Evolutionary conservation across 805 yeast genomes (phyloP).

Genomic region (Starmerella davenportii): DNA sequence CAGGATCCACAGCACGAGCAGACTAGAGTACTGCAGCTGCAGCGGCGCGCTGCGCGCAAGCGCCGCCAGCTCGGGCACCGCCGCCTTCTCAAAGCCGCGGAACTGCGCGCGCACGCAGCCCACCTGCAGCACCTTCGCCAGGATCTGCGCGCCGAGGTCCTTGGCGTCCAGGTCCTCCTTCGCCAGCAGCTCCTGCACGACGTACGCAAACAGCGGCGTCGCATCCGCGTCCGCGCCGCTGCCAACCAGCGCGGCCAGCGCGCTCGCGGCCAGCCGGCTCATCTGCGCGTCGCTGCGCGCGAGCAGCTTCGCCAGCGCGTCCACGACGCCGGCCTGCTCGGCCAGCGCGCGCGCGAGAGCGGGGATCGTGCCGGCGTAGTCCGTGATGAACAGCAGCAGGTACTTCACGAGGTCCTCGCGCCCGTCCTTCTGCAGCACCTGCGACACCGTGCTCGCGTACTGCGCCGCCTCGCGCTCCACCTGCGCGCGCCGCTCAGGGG

Average conservation of each 20-base stretch:
- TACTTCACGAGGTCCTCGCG: conserved; percentile 53
- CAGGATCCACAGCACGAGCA: conserved; percentile 68
- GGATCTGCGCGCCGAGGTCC: conserved; percentile 45
- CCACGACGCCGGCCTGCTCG: conserved; percentile 29
- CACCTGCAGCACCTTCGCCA: conserved; percentile 40
- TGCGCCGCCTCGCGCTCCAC: conserved; percentile 27
- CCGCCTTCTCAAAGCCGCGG: conserved; percentile 29
- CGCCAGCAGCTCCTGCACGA: conserved; percentile 21
- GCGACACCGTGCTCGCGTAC: conserved; percentile 38
- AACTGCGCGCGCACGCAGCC: conserved; percentile 37
- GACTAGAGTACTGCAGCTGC: conserved; percentile 67
- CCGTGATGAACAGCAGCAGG: conserved; percentile 43
- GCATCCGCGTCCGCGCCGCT: conserved; percentile 20
- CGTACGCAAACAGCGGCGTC: conserved; percentile 20
- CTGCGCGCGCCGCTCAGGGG: conserved; percentile 20
- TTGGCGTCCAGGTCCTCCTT: conserved; percentile 32
- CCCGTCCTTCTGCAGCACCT: conserved; percentile 34
- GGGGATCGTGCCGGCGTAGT: conserved; percentile 25
- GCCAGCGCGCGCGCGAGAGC: conserved; percentile 25
- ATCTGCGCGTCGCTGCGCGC: conserved; percentile 38
- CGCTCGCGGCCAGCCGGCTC: conserved; percentile 37
- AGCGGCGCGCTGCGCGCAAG: conserved; percentile 30
- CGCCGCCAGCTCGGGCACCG: conserved; percentile 33
- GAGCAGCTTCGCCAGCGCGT: conserved; percentile 30
- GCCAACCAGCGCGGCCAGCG: conserved; percentile 30